phyloP scores from a whole-genome alignment of 805 yeast genomes.

The Yamadazyma nakazawae region DNA sequence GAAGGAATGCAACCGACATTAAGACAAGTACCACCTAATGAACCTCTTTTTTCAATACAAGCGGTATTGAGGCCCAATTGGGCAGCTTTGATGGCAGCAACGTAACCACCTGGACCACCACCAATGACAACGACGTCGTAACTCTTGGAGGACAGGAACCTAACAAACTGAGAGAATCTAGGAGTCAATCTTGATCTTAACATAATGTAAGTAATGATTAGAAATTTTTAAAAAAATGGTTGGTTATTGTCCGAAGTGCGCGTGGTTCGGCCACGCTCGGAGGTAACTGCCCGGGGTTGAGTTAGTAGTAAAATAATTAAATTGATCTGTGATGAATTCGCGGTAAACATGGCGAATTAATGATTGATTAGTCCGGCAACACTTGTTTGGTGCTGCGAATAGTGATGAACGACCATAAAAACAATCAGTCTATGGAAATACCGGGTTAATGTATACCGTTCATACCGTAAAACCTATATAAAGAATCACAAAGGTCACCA shows the following conservation, averaged over 20 bases:
- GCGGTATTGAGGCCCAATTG: conserved; percentile 94
- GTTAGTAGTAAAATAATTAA: too few species aligned
- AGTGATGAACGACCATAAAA: too few species aligned
- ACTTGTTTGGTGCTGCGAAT: too few species aligned
- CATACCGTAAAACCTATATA: too few species aligned
- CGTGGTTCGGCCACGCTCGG: conserved; percentile 9
- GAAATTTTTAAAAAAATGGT: conserved; percentile 8
- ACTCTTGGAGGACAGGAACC: conserved; percentile 43
- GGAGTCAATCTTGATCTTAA: conserved; percentile 16
- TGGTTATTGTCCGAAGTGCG: conserved; percentile 11
- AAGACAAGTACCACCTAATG: conserved; percentile 96
- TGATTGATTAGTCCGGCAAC: neutral
- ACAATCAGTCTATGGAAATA: too few species aligned
- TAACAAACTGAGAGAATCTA: conserved; percentile 27
- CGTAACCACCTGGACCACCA: conserved; percentile 99
- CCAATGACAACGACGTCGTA: conserved; percentile 95
- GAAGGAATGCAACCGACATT: conserved; percentile 99
- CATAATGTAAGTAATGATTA: conserved; percentile 10
- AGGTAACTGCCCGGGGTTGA: neutral
- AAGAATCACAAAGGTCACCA: too few species aligned
- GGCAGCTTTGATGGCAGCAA: conserved; percentile 98
- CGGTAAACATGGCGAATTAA: neutral
- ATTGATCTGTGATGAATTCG: neutral
- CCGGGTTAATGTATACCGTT: too few species aligned
- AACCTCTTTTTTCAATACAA: conserved; percentile 95